phyloP scores from a whole-genome alignment of 2,329 filamentous ascomycete species.

The Diaporthe sp. region DNA sequence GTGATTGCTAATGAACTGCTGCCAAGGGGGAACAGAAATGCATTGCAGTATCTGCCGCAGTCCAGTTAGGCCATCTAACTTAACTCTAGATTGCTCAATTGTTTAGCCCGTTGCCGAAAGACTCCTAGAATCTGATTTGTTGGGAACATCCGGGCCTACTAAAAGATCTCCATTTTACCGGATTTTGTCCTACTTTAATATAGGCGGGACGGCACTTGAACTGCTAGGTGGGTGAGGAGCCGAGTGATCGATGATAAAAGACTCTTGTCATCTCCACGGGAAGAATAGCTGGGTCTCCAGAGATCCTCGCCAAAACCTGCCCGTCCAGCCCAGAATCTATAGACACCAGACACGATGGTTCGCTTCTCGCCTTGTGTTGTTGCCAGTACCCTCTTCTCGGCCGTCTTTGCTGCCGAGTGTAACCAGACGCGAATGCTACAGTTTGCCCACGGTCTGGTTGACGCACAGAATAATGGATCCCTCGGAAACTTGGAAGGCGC shows the following conservation, averaged over 20 bases:
- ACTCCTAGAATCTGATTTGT: neutral
- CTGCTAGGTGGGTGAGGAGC: neutral
- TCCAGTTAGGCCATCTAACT: neutral
- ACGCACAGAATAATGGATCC: slow-evolving; percentile 24
- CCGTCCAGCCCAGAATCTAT: neutral
- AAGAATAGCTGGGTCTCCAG: neutral
- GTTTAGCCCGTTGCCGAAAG: neutral
- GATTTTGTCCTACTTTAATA: neutral
- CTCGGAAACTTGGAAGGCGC: slow-evolving; percentile 14
- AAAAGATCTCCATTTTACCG: slow-evolving; percentile 26
- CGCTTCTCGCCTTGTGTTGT: neutral
- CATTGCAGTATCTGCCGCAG: neutral
- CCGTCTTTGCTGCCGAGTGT: slow-evolving; percentile 2
- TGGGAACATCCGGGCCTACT: neutral
- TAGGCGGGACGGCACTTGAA: neutral
- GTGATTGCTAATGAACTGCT: too few species aligned
- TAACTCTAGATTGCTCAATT: neutral
- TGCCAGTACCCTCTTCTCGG: slow-evolving; percentile 1
- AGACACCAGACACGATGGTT: slow-evolving; percentile 2
- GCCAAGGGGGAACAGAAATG: neutral
- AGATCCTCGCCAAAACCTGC: neutral
- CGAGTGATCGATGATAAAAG: neutral
- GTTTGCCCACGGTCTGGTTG: slow-evolving; percentile 26
- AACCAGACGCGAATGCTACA: slow-evolving; percentile 24
- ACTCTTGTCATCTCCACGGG: neutral